phyloP scores from a whole-genome alignment of 139 green algal genomes.

The Chlorokybus atmophyticus region DNA sequence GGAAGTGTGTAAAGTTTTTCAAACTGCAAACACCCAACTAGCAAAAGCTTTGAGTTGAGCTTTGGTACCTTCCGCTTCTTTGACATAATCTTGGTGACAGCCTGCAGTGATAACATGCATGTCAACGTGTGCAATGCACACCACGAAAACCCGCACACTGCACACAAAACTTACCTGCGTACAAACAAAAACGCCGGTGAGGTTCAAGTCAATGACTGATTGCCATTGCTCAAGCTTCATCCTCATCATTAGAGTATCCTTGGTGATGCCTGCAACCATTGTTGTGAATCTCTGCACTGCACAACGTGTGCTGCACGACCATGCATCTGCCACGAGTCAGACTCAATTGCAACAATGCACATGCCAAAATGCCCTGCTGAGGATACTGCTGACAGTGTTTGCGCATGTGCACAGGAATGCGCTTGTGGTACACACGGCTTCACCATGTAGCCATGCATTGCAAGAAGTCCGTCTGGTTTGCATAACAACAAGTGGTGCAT shows the following conservation, averaged over 20 bases:
- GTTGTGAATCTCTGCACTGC: background rate
- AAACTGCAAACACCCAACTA: conserved; percentile 1
- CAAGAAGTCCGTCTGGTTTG: too few relatives aligned
- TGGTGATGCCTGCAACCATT: conserved; percentile 67
- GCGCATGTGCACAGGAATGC: background rate
- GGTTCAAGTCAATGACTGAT: conserved; percentile 93
- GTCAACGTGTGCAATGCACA: too few relatives aligned
- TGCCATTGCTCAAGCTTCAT: conserved; percentile 97
- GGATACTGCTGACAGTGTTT: background rate
- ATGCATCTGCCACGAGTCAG: background rate
- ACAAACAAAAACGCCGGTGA: conserved; percentile 81
- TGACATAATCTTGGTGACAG: conserved; percentile 79
- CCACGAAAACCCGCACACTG: too few relatives aligned
- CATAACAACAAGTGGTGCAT: background rate
- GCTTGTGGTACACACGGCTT: too few relatives aligned
- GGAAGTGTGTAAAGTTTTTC: background rate
- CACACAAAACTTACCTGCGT: too few relatives aligned
- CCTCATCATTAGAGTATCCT: conserved; percentile 90
- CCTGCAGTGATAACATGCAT: conserved; percentile 32
- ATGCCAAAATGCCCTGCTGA: background rate
- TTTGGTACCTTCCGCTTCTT: conserved; percentile 49
- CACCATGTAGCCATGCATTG: too few relatives aligned
- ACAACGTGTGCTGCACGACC: background rate
- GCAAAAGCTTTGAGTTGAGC: too few relatives aligned
- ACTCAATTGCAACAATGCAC: background rate